Evolutionary conservation across 208 protist genomes (phyloP).

Genomic region (Entamoeba dispar): DNA sequence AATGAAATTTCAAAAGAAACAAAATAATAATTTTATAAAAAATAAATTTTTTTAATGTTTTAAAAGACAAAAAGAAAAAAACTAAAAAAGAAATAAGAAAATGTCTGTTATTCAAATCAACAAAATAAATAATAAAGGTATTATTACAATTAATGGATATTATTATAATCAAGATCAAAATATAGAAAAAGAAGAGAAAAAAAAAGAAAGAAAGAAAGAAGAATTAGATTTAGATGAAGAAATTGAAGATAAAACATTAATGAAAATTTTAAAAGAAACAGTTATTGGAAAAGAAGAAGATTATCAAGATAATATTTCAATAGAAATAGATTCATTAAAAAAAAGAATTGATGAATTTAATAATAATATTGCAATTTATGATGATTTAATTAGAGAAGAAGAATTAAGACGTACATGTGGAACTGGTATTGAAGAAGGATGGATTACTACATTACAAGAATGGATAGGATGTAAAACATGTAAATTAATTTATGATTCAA

Average conservation of each 20-base stretch:
- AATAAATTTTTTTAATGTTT: no score
- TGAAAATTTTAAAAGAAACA: background rate
- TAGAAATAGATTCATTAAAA: background rate
- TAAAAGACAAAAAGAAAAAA: no score
- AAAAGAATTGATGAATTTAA: background rate
- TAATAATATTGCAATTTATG: background rate
- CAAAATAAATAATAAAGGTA: no score
- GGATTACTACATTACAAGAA: background rate
- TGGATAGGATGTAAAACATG: background rate
- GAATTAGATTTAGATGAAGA: no score
- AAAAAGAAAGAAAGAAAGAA: no score
- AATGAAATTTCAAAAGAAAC: background rate
- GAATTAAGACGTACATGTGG: background rate
- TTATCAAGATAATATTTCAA: background rate
- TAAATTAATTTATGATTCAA: background rate
- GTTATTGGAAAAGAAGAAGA: background rate
- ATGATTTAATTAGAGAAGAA: background rate
- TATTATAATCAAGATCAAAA: no score
- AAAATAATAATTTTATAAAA: no score
- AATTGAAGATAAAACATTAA: no score
- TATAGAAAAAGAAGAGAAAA: no score
- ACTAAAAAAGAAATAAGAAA: no score
- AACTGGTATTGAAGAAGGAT: background rate
- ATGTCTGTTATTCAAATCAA: no score
- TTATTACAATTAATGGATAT: no score